Percentiles rank a stretch among this genome's conserved stretches.
Conservation (phyloP, 768 basidiomycete genomes). For the Pisolithus marmoratus region DNA sequence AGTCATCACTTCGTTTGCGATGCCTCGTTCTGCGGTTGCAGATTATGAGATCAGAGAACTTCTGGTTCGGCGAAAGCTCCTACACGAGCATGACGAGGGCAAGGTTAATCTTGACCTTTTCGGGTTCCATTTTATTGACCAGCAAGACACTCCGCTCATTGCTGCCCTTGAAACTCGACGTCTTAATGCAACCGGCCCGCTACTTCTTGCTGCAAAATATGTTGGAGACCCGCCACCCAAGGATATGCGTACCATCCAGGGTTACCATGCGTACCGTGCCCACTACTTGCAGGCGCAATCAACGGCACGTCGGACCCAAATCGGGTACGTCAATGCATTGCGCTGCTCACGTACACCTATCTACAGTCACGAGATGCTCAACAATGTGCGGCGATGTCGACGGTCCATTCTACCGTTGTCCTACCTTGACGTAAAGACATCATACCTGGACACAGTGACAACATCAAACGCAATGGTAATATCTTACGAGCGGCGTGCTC, state of each 20-base stretch:
- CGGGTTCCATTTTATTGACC: conserved; percentile 55
- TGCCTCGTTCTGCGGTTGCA: conserved; percentile 68
- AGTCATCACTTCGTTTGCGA: conserved; percentile 69
- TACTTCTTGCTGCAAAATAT: conserved; percentile 49
- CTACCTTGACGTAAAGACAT: conserved; percentile 31
- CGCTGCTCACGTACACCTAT: conserved; percentile 54
- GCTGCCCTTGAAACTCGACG: conserved; percentile 47
- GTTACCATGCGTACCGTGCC: conserved; percentile 54
- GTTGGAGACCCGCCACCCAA: conserved; percentile 63
- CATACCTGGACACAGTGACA: conserved; percentile 40
- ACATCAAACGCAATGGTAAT: conserved; percentile 47
- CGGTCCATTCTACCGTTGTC: conserved; percentile 49
- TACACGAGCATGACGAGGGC: conserved; percentile 50
- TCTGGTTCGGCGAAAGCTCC: conserved; percentile 69
- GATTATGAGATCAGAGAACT: conserved; percentile 86
- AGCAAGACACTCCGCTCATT: conserved; percentile 48
- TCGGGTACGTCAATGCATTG: conserved; percentile 66
- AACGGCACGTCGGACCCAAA: conserved; percentile 61
- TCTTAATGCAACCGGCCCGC: conserved; percentile 52
- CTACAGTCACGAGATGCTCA: conserved; percentile 41
- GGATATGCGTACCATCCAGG: conserved; percentile 70
- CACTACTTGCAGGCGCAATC: conserved; percentile 43
- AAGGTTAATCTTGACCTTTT: conserved; percentile 55
- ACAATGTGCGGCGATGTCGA: conserved; percentile 32
- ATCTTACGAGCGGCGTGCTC: conserved; percentile 57